These are phyloP conservation scores for Pyrus betulifolia DNA, from an alignment of 306 rosid species.

Conservation along the genomic window DNA sequence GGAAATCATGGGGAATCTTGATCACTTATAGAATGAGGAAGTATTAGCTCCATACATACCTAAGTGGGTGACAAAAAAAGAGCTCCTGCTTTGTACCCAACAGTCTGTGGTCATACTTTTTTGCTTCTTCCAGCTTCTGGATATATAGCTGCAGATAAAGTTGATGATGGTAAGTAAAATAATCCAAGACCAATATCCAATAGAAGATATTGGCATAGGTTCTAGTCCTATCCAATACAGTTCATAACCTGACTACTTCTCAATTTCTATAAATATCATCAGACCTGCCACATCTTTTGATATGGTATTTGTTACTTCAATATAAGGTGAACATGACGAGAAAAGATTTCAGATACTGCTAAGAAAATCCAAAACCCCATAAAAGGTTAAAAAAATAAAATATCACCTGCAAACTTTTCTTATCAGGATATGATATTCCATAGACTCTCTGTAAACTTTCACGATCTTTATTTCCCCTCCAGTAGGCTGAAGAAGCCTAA, in stretches of 20 bases:
- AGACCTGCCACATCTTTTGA: neutral
- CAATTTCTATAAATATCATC: neutral
- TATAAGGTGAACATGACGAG: neutral
- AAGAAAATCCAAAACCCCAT: neutral
- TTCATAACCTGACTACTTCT: neutral
- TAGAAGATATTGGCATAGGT: conserved; percentile 10
- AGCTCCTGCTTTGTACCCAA: conserved; percentile 91
- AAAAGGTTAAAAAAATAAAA: neutral
- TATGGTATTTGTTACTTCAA: neutral
- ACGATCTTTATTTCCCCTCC: conserved; percentile 89
- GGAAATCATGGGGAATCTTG: neutral
- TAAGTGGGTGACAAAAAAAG: conserved; percentile 81
- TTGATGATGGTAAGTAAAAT: conserved; percentile 3
- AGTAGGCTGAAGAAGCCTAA: conserved; percentile 96
- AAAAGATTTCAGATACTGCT: neutral
- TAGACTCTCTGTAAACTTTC: conserved; percentile 96
- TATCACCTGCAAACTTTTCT: conserved; percentile 77
- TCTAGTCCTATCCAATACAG: neutral
- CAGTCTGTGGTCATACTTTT: conserved; percentile 85
- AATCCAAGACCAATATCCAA: conserved; percentile 6
- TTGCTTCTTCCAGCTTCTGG: conserved; percentile 73
- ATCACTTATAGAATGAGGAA: neutral
- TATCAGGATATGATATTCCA: conserved; percentile 96
- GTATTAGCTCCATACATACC: conserved; percentile 33
- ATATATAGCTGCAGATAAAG: conserved; percentile 51